Conservation (phyloP, 768 basidiomycete species). For the Leccinum sublutescens region DNA sequence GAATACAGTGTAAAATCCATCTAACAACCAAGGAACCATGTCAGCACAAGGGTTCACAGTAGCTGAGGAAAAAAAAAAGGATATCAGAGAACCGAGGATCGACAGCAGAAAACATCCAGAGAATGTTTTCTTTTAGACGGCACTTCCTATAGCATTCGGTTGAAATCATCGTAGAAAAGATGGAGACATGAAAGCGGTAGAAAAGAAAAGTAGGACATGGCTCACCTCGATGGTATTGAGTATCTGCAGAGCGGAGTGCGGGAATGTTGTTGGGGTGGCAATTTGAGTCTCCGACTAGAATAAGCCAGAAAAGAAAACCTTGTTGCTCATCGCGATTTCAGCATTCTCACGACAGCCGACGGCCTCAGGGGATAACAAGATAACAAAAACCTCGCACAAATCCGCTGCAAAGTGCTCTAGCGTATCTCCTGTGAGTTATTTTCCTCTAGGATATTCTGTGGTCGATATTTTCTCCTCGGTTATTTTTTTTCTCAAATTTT, state of each 20-base stretch:
- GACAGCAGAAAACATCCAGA: constrained; percentile 30
- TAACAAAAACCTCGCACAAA: constrained; percentile 33
- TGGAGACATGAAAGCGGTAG: background rate
- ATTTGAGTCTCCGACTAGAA: constrained; percentile 32
- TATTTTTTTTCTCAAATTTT: constrained; percentile 22
- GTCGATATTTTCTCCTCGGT: background rate
- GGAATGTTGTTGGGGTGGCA: constrained; percentile 4
- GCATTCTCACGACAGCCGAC: constrained; percentile 39
- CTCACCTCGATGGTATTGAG: constrained; percentile 18
- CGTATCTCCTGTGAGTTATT: constrained; percentile 27
- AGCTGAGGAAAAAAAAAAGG: background rate
- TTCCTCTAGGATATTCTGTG: constrained; percentile 12
- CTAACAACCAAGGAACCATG: constrained; percentile 3
- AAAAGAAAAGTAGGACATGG: background rate
- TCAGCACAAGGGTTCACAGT: constrained; percentile 4
- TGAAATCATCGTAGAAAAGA: constrained; percentile 26
- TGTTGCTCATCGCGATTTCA: constrained; percentile 28
- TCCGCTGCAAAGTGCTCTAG: constrained; percentile 11
- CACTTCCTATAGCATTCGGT: constrained; percentile 39
- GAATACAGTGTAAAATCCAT: no score
- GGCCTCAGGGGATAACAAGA: constrained; percentile 34
- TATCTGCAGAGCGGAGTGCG: constrained; percentile 1
- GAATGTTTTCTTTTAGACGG: constrained; percentile 31
- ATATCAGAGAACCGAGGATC: constrained; percentile 36
- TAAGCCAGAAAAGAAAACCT: constrained; percentile 25